phyloP scores from a whole-genome alignment of 768 basidiomycete genomes.

The Termitomyces sp. region DNA sequence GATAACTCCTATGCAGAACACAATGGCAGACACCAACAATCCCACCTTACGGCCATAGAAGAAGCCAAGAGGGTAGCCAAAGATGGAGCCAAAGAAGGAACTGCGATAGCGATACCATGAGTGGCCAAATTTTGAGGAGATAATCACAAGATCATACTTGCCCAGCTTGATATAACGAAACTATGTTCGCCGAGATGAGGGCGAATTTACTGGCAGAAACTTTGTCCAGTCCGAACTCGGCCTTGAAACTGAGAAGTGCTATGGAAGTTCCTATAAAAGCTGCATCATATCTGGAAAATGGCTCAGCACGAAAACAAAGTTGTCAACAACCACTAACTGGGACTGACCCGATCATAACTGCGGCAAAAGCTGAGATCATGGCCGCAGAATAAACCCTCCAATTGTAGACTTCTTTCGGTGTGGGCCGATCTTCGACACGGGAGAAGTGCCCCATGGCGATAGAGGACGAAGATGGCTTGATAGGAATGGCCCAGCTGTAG shows the following conservation, averaged over 20 bases:
- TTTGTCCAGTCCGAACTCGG: constrained; percentile 36
- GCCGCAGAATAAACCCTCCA: constrained; percentile 36
- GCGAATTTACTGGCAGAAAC: constrained; percentile 28
- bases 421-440: constrained; percentile 23
- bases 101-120: constrained; percentile 14
- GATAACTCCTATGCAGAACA: constrained; percentile 40
- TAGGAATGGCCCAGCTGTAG: constrained; percentile 1
- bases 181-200: constrained; percentile 39
- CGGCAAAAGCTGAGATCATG: constrained; percentile 32
- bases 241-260: constrained; percentile 38
- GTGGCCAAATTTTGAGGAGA: background rate
- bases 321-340: background rate
- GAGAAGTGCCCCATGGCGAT: constrained; percentile 19
- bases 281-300: constrained; percentile 31
- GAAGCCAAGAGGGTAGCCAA: constrained; percentile 36
- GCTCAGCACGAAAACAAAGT: background rate
- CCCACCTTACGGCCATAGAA: constrained; percentile 34
- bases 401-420: constrained; percentile 35
- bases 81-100: constrained; percentile 37
- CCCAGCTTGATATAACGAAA: constrained; percentile 45
- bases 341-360: constrained; percentile 36
- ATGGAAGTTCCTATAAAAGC: constrained; percentile 47
- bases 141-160: constrained; percentile 9
- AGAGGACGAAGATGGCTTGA: background rate
- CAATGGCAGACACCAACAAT: constrained; percentile 26